Base-by-base conservation (phyloP, 441 rosid genomes). In the Populus hybrid region DNA sequence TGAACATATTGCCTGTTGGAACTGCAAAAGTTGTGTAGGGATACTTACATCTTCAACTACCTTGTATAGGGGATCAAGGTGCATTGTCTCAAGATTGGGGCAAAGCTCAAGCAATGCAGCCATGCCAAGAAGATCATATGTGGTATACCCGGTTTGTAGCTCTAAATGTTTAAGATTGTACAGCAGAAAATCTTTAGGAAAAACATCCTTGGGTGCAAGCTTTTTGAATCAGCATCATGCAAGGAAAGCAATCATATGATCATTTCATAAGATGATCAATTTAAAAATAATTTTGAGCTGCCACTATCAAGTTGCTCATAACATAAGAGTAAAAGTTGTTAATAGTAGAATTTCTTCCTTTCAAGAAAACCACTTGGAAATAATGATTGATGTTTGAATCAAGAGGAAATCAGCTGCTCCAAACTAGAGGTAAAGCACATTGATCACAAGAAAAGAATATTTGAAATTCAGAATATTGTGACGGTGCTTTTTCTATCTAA, bases 161-260 rank as follows among this genome's bases (percentile, higher is more conserved):
- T 69, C 81, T 73, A 79, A 79, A 4, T 69, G 81, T 64, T 69
- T 79, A 46, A 77, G 79, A 70, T 77, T 70, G 74, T 70, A 70
- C 30, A 77, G 70, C 12, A 26, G 21, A 77, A 77, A 77, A 24
- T 26, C 79, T 71, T 77, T 61, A 7, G 70, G 65, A 66, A 76
- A 61, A 12, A n/a, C 70, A 26, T 70, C 65, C 30, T 63, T 63
- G 32, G 75, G 66, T 0, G 12, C 75, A 69, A 77, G 32, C 79
- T 77, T 53, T 59, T 53, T 21, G 46, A 18, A 38, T 70, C 18
- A 11, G 32, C 5, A 64, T 42, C 79, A 71, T 28, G 71, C 71
- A 71, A 64, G 16, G 7, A 40, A 70, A 70, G 74, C 24, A 3
- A 67, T 46, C 32, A 9, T 5, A 50, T 34, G 23, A 53, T 23